Percentiles rank a stretch among this genome's conserved stretches.
These are phyloP conservation scores for Suillus ampliporus DNA, from an alignment of 768 basidiomycete genomes.

Conservation along the genomic window DNA sequence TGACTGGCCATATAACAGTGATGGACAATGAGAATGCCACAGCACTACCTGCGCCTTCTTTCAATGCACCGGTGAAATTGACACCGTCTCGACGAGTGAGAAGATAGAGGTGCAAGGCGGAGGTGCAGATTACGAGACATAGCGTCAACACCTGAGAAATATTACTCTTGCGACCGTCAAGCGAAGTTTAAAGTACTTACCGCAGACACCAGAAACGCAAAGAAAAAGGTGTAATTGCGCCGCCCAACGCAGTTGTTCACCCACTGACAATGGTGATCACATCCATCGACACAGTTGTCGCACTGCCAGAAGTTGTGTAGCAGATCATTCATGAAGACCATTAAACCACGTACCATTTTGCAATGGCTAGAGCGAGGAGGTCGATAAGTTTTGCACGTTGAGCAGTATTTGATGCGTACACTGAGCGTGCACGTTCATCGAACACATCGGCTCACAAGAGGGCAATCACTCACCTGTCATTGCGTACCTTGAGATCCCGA, in stretches of 20 bases:
- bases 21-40: constrained; percentile 78
- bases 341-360: constrained; percentile 70
- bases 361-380: constrained; percentile 96
- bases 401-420: constrained; percentile 92
- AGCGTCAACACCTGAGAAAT: constrained; percentile 67
- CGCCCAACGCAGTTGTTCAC: constrained; percentile 96
- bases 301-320: constrained; percentile 56
- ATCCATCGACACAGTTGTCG: constrained; percentile 96
- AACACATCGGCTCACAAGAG: constrained; percentile 2
- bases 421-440: constrained; percentile 43
- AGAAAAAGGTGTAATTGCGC: constrained; percentile 94
- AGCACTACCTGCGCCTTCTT: constrained; percentile 73
- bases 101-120: constrained; percentile 80
- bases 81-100: constrained; percentile 58
- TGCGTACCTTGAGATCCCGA: constrained; percentile 79
- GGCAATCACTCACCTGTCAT: constrained; percentile 65
- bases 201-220: constrained; percentile 77
- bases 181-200: constrained; percentile 50
- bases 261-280: constrained; percentile 92
- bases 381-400: constrained; percentile 90
- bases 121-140: constrained; percentile 79
- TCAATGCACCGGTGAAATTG: constrained; percentile 52
- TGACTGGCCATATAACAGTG: constrained; percentile 81
- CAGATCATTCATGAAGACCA: neutral
- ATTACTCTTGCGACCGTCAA: constrained; percentile 11